Evolutionary conservation across 495 filamentous ascomycete species (phyloP).

Genomic region (Tuber aestivum): DNA sequence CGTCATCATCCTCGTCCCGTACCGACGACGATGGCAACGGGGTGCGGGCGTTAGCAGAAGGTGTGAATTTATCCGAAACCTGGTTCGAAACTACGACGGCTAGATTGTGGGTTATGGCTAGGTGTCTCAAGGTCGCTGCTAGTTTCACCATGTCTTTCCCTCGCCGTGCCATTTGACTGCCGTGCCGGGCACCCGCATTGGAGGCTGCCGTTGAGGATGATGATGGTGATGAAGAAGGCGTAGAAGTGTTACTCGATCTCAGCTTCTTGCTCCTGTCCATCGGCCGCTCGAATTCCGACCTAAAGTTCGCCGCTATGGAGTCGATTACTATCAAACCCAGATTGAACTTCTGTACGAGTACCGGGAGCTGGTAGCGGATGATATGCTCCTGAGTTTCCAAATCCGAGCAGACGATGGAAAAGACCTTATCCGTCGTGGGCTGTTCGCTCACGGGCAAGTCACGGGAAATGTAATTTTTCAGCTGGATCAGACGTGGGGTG

Average conservation of each 20-base stretch:
- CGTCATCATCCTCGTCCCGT: not conserved
- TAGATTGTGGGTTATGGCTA: conserved; percentile 65
- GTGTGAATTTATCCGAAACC: conserved; percentile 76
- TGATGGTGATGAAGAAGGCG: conserved; percentile 12
- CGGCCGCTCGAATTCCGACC: conserved; percentile 72
- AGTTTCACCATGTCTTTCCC: conserved; percentile 61
- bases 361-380: conserved; percentile 79
- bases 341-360: conserved; percentile 66
- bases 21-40: conserved; percentile 1
- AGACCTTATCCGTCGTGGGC: conserved; percentile 51
- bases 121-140: conserved; percentile 66
- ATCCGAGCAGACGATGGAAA: conserved; percentile 79
- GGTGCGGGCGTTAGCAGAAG: not conserved
- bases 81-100: conserved; percentile 93
- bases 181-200: not conserved
- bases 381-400: conserved; percentile 96
- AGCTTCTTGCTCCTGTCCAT: conserved; percentile 27
- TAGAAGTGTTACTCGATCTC: not conserved
- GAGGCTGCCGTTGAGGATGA: not conserved
- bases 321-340: conserved; percentile 80
- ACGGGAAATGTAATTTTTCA: conserved; percentile 61
- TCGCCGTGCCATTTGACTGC: conserved; percentile 22
- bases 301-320: conserved; percentile 88
- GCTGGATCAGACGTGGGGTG: conserved; percentile 71
- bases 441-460: conserved; percentile 42